Percentiles rank a stretch among this genome's conserved stretches.
Evolutionary conservation across 371 early-diverging fungal genomes (phyloP).

Genomic region (Rhizopus microsporus): DNA sequence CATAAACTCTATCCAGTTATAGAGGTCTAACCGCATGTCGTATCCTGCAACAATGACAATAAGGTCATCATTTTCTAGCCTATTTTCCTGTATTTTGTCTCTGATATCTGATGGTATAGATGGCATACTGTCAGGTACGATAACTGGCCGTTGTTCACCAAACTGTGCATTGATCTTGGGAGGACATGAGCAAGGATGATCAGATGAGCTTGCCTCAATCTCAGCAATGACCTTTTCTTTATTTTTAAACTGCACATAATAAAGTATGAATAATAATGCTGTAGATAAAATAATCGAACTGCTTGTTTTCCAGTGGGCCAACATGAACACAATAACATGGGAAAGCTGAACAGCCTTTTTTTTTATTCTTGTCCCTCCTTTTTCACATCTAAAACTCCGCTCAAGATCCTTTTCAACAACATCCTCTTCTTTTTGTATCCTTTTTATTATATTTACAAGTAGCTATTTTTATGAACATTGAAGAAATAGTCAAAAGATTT

Average conservation of each 20-base stretch:
- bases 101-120: constrained; percentile 15
- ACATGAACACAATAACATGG: no score
- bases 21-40: constrained; percentile 17
- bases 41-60: constrained; percentile 19
- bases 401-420: no score
- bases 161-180: constrained; percentile 3
- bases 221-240: neutral
- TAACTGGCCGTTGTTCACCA: constrained; percentile 17
- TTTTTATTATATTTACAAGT: no score
- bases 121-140: constrained; percentile 22
- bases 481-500: no score
- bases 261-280: neutral
- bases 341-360: no score
- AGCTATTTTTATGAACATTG: no score
- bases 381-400: no score
- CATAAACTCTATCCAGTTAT: constrained; percentile 23
- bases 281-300: neutral
- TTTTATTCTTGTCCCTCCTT: no score
- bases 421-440: no score
- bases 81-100: constrained; percentile 13
- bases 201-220: neutral
- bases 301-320: neutral
- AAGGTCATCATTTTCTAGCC: neutral
- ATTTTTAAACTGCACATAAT: neutral
- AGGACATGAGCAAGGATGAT: neutral